Conservation (phyloP, 352 stramenopile genomes). For the Saprolegnia parasitica region DNA sequence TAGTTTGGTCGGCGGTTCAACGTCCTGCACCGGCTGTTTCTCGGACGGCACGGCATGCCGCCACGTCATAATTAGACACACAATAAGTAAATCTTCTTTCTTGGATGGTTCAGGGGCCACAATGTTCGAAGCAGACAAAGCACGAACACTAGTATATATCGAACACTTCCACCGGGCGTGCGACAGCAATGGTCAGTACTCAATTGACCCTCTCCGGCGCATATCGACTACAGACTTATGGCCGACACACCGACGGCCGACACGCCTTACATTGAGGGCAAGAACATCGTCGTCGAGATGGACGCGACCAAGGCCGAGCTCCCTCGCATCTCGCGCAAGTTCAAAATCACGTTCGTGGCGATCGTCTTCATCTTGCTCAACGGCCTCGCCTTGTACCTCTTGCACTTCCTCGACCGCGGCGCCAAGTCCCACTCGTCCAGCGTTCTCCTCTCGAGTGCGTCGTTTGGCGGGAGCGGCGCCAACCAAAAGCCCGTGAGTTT, state of each 20-base stretch:
- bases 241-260: neutral
- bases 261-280: slow-evolving; percentile 2
- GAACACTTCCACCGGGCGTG: neutral
- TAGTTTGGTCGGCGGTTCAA: too few relatives aligned
- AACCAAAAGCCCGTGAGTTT: slow-evolving; percentile 31
- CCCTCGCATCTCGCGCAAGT: neutral
- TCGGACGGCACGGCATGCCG: too few relatives aligned
- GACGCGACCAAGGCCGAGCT: neutral
- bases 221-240: neutral
- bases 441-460: neutral
- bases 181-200: neutral
- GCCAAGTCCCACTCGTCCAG: neutral
- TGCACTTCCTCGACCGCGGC: slow-evolving; percentile 2
- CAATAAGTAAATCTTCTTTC: too few relatives aligned
- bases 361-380: slow-evolving; percentile 15
- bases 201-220: neutral
- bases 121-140: too few relatives aligned
- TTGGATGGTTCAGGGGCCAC: too few relatives aligned
- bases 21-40: too few relatives aligned
- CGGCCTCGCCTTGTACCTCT: neutral
- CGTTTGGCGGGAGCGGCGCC: neutral
- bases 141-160: neutral
- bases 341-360: neutral
- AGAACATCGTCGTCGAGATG: neutral
- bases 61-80: too few relatives aligned